Evolutionary conservation across 352 stramenopile species (phyloP).

Genomic region (Phytopythium oedochilum): DNA sequence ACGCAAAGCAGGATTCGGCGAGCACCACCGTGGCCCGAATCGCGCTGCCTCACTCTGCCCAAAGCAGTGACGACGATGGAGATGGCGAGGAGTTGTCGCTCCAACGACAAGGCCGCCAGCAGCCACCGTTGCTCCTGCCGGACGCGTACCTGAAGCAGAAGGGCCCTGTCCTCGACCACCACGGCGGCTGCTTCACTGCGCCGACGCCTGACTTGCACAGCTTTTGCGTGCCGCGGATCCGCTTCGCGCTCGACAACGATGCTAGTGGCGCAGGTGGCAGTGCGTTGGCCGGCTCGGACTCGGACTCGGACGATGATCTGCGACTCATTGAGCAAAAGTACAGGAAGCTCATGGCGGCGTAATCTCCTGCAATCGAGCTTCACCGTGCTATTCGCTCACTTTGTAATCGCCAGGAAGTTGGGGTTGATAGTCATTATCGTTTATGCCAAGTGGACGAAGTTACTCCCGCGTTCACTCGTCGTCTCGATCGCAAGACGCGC

Average conservation of each 20-base stretch:
- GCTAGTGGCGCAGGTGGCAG: neutral
- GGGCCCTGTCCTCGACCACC: slow-evolving; percentile 40
- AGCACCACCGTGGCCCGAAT: neutral
- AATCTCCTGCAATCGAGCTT: neutral
- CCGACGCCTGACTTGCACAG: slow-evolving; percentile 50
- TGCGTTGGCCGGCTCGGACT: slow-evolving; percentile 32
- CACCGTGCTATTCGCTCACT: neutral
- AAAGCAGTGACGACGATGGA: slow-evolving; percentile 8
- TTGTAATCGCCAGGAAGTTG: too few relatives aligned
- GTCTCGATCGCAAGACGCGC: neutral
- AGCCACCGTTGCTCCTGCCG: slow-evolving; percentile 22
- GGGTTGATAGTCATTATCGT: too few relatives aligned
- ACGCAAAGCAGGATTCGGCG: neutral
- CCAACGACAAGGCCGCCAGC: neutral
- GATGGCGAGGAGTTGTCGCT: slow-evolving; percentile 3
- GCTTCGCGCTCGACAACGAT: slow-evolving; percentile 25
- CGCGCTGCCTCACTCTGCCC: neutral
- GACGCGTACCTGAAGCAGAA: slow-evolving; percentile 44
- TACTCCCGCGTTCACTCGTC: neutral
- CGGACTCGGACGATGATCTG: slow-evolving; percentile 67
- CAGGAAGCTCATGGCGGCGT: slow-evolving; percentile 33
- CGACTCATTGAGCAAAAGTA: slow-evolving; percentile 78
- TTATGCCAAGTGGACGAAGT: neutral
- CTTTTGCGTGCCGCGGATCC: slow-evolving; percentile 78
- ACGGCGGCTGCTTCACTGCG: slow-evolving; percentile 44